Conservation (phyloP, 345 rosid genomes). For the Cardiospermum halicacabum region DNA sequence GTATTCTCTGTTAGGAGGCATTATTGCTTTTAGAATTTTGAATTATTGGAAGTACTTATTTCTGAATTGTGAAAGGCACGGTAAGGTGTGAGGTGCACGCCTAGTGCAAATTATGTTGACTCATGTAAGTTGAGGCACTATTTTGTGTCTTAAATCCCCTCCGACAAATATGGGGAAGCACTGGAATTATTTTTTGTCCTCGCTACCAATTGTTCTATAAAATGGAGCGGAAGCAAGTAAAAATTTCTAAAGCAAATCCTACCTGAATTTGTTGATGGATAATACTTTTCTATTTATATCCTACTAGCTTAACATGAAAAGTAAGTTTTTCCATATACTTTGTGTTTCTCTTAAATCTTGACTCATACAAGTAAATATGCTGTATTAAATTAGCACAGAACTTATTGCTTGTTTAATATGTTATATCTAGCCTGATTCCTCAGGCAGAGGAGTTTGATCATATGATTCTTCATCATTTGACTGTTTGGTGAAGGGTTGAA, state of each 20-base stretch:
- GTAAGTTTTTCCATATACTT: background rate
- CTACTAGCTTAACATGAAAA: background rate
- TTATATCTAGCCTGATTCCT: background rate
- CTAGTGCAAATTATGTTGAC: no score
- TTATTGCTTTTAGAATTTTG: background rate
- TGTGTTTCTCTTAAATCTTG: background rate
- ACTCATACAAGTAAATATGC: background rate
- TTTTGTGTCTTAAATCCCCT: no score
- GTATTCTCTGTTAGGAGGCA: background rate
- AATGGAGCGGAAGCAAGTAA: background rate
- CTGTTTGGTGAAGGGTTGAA: no score
- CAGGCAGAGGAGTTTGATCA: background rate
- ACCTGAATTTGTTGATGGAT: background rate
- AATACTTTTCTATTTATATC: background rate
- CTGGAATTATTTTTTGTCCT: background rate
- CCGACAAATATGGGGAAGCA: background rate
- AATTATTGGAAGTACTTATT: no score
- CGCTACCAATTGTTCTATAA: background rate
- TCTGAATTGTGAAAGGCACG: no score
- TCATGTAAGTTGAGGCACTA: no score
- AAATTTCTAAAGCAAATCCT: background rate
- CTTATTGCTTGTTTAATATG: background rate
- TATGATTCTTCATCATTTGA: background rate
- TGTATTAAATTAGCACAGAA: background rate
- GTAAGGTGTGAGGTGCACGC: no score